Evolutionary conservation across 768 basidiomycete species (phyloP), one percentile per base, ranked within the genome.

Genomic region (Leccinellum luteum): DNA sequence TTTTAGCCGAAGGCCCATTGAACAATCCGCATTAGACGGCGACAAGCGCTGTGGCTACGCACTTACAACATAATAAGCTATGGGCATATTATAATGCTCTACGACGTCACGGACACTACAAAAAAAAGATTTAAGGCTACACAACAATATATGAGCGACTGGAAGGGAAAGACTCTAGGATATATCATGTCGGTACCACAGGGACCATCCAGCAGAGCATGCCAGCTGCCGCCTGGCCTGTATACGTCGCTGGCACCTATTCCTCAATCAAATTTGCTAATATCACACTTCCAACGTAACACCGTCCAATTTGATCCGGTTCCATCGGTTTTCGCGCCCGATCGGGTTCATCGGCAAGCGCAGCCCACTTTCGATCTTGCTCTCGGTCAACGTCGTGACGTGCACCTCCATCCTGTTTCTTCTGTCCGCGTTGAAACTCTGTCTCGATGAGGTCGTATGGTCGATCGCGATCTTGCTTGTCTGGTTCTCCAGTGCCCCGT

Each of bases 361-460:
- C 23, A 8, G 55, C 21, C 14, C 44, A 12, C 25, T 41, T 6
- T 60, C 60, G 9, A 19, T 8, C 12, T 30, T 61, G 41, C 30
- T 51, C 44, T 51, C 54, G 2, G 32, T 56, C 25, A 56, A 21
- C 3, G 52, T 52, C 14, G 50, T 50, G 23, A 51, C 35, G 8
- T 60, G 57, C 13, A 68, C 48, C 3, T 57, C 49, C 41, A 56
- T 28, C 17, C 49, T 52, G 10, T 28, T 51, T 13, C 58, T 45
- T 21, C 34, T 47, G 1, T 67, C 63, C 14, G 10, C 25, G 1
- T 10, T 30, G 13, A 38, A 6, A 28, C 25, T 19, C 23, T 17
- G 35, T 19, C 10, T 1, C 10, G 2, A 45, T 19, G 41, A 43
- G n/a, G 15, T 1, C 43, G 43, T 0, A 28, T n/a, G 14, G 31